phyloP scores from a whole-genome alignment of 495 filamentous ascomycete genomes.

The Chlorociboria aeruginascens region DNA sequence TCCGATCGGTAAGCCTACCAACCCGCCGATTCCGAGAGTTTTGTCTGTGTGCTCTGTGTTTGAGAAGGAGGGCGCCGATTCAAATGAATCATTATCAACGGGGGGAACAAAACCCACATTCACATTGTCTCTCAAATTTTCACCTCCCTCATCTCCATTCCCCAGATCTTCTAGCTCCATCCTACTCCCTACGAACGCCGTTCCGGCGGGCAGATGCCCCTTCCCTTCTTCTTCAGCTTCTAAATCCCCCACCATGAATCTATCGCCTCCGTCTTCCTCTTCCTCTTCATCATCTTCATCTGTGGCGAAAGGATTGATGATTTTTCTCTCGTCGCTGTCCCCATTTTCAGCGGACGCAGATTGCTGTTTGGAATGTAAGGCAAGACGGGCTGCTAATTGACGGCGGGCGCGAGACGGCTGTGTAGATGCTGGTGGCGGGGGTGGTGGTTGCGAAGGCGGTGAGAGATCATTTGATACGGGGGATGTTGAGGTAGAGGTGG shows the following conservation, averaged over 20 bases:
- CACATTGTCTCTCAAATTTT: background rate
- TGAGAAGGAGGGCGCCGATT: background rate
- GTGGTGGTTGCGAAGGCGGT: constrained; percentile 38
- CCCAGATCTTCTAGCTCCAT: background rate
- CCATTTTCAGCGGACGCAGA: constrained; percentile 15
- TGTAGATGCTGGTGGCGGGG: constrained; percentile 60
- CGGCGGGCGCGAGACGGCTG: constrained; percentile 78
- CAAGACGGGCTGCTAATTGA: constrained; percentile 73
- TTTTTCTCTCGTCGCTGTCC: constrained; percentile 7
- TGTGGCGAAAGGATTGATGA: constrained; percentile 16
- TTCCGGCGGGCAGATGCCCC: constrained; percentile 2
- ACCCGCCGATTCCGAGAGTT: background rate
- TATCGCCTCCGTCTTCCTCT: constrained; percentile 20
- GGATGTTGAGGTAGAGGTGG: constrained; percentile 17
- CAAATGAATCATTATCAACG: background rate
- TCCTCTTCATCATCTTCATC: constrained; percentile 39
- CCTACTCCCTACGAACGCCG: constrained; percentile 1
- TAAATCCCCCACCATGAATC: constrained; percentile 17
- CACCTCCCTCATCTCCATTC: background rate
- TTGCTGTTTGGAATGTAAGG: constrained; percentile 60
- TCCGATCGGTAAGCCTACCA: background rate
- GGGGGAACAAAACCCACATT: constrained; percentile 14
- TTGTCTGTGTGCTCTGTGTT: background rate
- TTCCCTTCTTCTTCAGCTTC: constrained; percentile 14
- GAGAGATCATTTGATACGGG: constrained; percentile 23